Base-by-base conservation (phyloP, 2,329 filamentous ascomycete species). In the Alternaria incomplexa region DNA sequence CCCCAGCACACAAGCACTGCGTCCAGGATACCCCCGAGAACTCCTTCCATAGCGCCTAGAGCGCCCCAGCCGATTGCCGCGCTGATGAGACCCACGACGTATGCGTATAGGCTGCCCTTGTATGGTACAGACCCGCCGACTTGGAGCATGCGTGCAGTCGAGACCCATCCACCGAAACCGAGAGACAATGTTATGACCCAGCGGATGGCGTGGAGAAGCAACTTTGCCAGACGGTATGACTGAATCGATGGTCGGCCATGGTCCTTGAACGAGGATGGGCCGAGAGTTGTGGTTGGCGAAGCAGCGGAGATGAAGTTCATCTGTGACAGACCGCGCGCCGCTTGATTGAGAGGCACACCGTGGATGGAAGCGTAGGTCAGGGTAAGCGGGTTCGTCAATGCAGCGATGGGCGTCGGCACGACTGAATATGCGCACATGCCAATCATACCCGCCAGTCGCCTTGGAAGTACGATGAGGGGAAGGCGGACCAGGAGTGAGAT, bases 141-240 rank as follows among this genome's bases (percentile, higher is more conserved):
- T 55, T 86, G 84, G 5, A 97, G 84, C 80, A 91, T 90, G 66
- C 93, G 90, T 11, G 96, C 94, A 36, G 94, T 97, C 50, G 93
- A 91, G 9, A 98, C 93, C 96, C 96, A 99, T n/a, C 93, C 95
- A 5, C 92, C 94, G 74, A 98, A 97, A 1, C 95, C 95, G 28
- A 99, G 87, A 0, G 90, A 92, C 50, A 94, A 89, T 0, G 93
- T 93, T 88, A 97, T 97, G 74, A 97, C 91, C 77, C 95, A 92
- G 17, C 95, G 89, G 1, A 93, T 96, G 4, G 95, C 93, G 71
- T 97, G 93, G 4, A 99, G 88, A 8, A 99, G 87, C 26, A 98
- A 86, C 79, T 97, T 98, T 2, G 96, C 92, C 9, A 98, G 88
- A 5, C 93, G 89, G 78, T 98, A 99, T 0, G 96, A 91, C 23